Evolutionary conservation across 176 grass and related monocot species (phyloP).

Genomic region (Carex scoparia): DNA sequence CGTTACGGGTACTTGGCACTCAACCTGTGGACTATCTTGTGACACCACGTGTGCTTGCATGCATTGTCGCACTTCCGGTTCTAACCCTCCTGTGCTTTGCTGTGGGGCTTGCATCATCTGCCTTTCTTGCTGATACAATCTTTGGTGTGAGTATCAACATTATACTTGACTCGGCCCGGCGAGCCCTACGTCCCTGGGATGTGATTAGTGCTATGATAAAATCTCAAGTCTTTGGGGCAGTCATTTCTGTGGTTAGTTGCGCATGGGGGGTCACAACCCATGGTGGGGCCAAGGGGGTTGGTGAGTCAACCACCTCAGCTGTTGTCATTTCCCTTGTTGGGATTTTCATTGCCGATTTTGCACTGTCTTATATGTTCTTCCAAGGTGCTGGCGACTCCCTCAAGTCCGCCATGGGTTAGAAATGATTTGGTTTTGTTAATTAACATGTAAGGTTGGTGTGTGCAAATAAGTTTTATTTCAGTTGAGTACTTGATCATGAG

Average conservation of each 20-base stretch:
- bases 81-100: slow-evolving; percentile 78
- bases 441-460: background rate
- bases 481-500: background rate
- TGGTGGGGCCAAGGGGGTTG: slow-evolving; percentile 88
- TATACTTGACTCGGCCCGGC: slow-evolving; percentile 91
- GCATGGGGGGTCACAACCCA: slow-evolving; percentile 92
- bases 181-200: slow-evolving; percentile 84
- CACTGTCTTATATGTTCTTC: slow-evolving; percentile 75
- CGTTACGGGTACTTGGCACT: slow-evolving; percentile 71
- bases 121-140: slow-evolving; percentile 72
- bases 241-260: slow-evolving; percentile 83
- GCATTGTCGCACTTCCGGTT: slow-evolving; percentile 73
- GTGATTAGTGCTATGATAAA: slow-evolving; percentile 87
- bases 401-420: slow-evolving; percentile 84
- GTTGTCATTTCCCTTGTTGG: slow-evolving; percentile 88
- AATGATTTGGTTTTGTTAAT: slow-evolving; percentile 24
- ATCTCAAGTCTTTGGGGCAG: slow-evolving; percentile 84
- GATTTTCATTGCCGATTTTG: slow-evolving; percentile 81
- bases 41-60: slow-evolving; percentile 77
- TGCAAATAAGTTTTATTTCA: background rate
- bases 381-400: slow-evolving; percentile 92
- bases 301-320: slow-evolving; percentile 89
- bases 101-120: slow-evolving; percentile 76
- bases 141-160: slow-evolving; percentile 95
- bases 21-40: slow-evolving; percentile 90